Conservation (phyloP, 202 grass and related monocot genomes). For the Carex arenaria region DNA sequence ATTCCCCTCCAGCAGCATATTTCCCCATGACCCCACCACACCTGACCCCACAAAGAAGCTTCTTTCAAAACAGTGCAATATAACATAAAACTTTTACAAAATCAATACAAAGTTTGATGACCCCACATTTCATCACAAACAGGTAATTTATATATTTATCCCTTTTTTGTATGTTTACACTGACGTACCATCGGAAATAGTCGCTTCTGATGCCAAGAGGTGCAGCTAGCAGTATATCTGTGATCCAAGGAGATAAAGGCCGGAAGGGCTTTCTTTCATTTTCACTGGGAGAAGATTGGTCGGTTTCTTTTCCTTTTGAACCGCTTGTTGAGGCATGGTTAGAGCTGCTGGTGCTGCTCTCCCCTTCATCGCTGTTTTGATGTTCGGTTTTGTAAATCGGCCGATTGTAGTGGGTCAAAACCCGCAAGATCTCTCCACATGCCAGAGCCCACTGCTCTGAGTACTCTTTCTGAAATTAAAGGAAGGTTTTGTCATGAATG, state of each 20-base stretch:
- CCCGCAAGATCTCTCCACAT: slow-evolving; percentile 97
- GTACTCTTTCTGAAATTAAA: slow-evolving; percentile 75
- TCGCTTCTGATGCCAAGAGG: slow-evolving; percentile 98
- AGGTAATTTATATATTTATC: neutral
- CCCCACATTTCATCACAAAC: neutral
- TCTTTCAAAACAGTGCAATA: slow-evolving; percentile 23
- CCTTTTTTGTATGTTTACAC: neutral
- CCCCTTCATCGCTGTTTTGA: slow-evolving; percentile 47
- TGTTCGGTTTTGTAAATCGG: slow-evolving; percentile 82
- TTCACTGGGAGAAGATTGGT: slow-evolving; percentile 54
- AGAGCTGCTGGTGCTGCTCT: slow-evolving; percentile 42
- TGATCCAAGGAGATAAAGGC: slow-evolving; percentile 91
- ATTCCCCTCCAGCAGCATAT: slow-evolving; percentile 96
- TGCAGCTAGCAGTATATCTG: slow-evolving; percentile 88
- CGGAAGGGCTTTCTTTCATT: slow-evolving; percentile 76
- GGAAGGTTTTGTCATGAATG: slow-evolving; percentile 5
- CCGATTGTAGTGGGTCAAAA: slow-evolving; percentile 96
- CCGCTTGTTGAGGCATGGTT: slow-evolving; percentile 52
- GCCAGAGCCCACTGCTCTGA: slow-evolving; percentile 97
- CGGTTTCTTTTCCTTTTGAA: slow-evolving; percentile 43
- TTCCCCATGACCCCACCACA: slow-evolving; percentile 98
- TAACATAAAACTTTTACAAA: neutral
- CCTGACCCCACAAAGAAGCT: slow-evolving; percentile 37
- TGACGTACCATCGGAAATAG: slow-evolving; percentile 93
- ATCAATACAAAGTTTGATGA: neutral